Base-by-base conservation (phyloP, 495 filamentous ascomycete genomes). In the Pseudevernia furfuracea region DNA sequence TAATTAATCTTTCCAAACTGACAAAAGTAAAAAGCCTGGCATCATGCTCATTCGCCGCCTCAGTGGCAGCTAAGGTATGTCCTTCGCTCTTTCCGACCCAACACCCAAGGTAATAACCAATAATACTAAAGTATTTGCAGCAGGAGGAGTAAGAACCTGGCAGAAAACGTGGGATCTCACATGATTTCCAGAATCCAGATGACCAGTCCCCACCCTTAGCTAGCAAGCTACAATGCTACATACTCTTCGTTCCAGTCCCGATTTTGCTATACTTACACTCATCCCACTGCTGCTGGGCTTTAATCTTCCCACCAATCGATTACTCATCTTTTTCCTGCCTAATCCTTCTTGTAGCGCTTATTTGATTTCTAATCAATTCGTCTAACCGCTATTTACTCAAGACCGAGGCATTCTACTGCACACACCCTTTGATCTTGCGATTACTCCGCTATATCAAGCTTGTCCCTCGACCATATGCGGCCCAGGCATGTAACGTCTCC, bases 101-200 rank as follows among this genome's bases (percentile, higher is more conserved):
- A n/a, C n/a, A n/a, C n/a, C n/a, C n/a, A n/a, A n/a, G n/a, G n/a
- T n/a, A n/a, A n/a, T n/a, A n/a, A n/a, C n/a, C n/a, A n/a, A n/a
- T n/a, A n/a, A n/a, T n/a, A n/a, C n/a, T n/a, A n/a, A n/a, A n/a
- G n/a, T n/a, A n/a, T n/a, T n/a, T n/a, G 34, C 8, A 8, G 1
- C 8, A 8, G 34, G 15, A 53, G 49, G 49, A 53, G 15, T 9
- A 1, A 12, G 49, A 32, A 53, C 28, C 23, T 53, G 23, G 49
- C 46, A 32, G 25, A 32, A 15, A 53, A 53, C 12, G 49, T 53
- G 49, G 49, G 25, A 53, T 53, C 49, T 53, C 28, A 53, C n/a
- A n/a, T n/a, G n/a, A n/a, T 14, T 53, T 28, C 19, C 28, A 53
- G 46, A 49, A 28, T n/a, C n/a, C n/a, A n/a, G n/a, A n/a, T n/a